Percentiles rank a stretch among this genome's conserved stretches.
phyloP scores from a whole-genome alignment of 768 basidiomycete species.

The Lactarius hengduanensis region DNA sequence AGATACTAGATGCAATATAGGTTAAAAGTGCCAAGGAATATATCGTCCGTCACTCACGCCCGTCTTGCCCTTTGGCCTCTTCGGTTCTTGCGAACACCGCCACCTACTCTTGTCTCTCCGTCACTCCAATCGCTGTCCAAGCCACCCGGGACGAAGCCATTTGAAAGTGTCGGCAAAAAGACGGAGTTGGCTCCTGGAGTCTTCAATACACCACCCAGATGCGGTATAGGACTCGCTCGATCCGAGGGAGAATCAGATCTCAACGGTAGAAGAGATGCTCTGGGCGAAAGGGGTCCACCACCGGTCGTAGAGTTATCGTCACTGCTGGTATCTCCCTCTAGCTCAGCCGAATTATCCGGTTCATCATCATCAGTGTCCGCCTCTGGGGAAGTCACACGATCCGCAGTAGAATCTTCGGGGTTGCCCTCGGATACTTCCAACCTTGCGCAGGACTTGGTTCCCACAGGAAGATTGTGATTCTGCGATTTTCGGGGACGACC shows the following conservation, averaged over 20 bases:
- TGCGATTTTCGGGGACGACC: not conserved
- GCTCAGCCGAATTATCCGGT: slow-evolving; percentile 54
- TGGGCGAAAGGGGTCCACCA: not conserved
- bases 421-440: not conserved
- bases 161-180: slow-evolving; percentile 86
- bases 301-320: slow-evolving; percentile 13
- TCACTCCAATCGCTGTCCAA: slow-evolving; percentile 78
- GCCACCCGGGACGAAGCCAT: slow-evolving; percentile 80
- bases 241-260: not conserved
- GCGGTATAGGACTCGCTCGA: slow-evolving; percentile 1
- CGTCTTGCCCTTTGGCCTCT: slow-evolving; percentile 91
- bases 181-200: slow-evolving; percentile 44
- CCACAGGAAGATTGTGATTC: not conserved
- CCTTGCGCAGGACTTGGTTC: not conserved
- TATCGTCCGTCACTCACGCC: slow-evolving; percentile 61
- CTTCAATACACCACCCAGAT: slow-evolving; percentile 4
- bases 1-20: slow-evolving; percentile 58
- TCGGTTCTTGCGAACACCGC: slow-evolving; percentile 65
- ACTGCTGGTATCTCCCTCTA: slow-evolving; percentile 30
- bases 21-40: not conserved
- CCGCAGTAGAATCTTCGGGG: not conserved
- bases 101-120: slow-evolving; percentile 52
- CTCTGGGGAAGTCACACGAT: not conserved
- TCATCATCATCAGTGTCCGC: slow-evolving; percentile 35
- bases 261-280: not conserved